A percentile compares a stretch with the other conserved stretches of the same genome.
These are phyloP conservation scores for Xylariaceae sp. DNA, from an alignment of 2,329 filamentous ascomycete genomes.

Conservation along the genomic window DNA sequence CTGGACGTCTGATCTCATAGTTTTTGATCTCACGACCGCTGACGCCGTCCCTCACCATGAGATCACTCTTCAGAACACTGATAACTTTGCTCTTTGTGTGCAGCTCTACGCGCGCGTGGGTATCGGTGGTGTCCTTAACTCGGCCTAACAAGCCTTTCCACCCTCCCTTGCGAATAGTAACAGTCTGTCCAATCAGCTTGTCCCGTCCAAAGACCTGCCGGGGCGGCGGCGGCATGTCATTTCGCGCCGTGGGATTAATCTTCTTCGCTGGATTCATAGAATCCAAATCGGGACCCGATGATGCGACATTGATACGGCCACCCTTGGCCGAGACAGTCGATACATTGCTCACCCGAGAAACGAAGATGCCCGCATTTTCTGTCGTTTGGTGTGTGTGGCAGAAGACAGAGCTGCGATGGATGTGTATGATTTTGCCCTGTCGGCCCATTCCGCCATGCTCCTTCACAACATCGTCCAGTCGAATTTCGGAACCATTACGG, in stretches of 20 bases:
- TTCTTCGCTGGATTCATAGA: constrained; percentile 91
- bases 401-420: constrained; percentile 90
- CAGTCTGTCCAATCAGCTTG: constrained; percentile 82
- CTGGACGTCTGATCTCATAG: constrained; percentile 46
- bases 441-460: constrained; percentile 82
- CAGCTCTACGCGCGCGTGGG: constrained; percentile 81
- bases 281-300: constrained; percentile 72
- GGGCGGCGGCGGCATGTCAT: constrained; percentile 65
- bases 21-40: constrained; percentile 77
- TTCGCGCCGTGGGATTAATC: constrained; percentile 57
- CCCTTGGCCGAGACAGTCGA: constrained; percentile 92
- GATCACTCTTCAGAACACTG: constrained; percentile 72
- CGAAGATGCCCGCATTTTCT: constrained; percentile 87
- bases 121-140: constrained; percentile 89
- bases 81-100: constrained; percentile 93
- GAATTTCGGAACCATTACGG: constrained; percentile 87
- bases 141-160: constrained; percentile 94
- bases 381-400: constrained; percentile 77
- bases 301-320: constrained; percentile 62
- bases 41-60: constrained; percentile 81
- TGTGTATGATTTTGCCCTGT: constrained; percentile 85
- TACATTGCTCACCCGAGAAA: constrained; percentile 79
- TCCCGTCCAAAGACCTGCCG: constrained; percentile 73
- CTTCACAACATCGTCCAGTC: constrained; percentile 85
- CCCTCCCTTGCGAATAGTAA: constrained; percentile 78